Conservation (phyloP, 2,329 filamentous ascomycete species). For the Colletotrichum lentis region DNA sequence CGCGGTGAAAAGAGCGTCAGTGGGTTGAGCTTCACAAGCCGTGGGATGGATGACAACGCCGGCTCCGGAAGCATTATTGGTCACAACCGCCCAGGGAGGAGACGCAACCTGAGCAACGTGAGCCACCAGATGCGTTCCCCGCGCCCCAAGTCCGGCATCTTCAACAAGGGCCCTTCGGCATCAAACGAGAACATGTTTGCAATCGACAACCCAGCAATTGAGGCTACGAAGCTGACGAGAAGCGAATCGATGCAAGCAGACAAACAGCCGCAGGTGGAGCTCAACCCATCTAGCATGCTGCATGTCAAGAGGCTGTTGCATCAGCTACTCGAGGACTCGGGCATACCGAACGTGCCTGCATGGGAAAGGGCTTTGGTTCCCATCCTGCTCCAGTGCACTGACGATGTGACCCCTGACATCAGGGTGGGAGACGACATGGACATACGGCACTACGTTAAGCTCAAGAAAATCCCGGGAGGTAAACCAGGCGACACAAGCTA, state of each 20-base stretch:
- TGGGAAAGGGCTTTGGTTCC: constrained; percentile 94
- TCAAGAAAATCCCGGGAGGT: constrained; percentile 95
- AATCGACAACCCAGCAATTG: constrained; percentile 56
- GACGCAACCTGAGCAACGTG: constrained; percentile 84
- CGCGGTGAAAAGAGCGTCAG: constrained; percentile 78
- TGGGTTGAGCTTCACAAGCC: constrained; percentile 73
- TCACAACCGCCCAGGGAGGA: constrained; percentile 69
- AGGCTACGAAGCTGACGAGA: constrained; percentile 66
- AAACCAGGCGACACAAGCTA: constrained; percentile 93
- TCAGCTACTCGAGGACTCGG: constrained; percentile 81
- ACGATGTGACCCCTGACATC: constrained; percentile 93
- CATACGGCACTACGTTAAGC: constrained; percentile 94
- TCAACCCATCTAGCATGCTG: constrained; percentile 86
- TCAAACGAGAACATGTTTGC: constrained; percentile 62
- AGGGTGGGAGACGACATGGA: constrained; percentile 94
- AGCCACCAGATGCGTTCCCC: constrained; percentile 81
- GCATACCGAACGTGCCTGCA: constrained; percentile 74
- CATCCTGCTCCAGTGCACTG: constrained; percentile 87
- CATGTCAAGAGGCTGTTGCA: constrained; percentile 87
- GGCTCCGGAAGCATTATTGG: constrained; percentile 65
- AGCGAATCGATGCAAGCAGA: constrained; percentile 84
- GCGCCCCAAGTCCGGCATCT: constrained; percentile 65
- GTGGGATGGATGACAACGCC: constrained; percentile 72
- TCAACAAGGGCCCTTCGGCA: constrained; percentile 65
- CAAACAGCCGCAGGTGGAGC: constrained; percentile 77